phyloP scores from a whole-genome alignment of 495 filamentous ascomycete genomes.

The Penicillium samsonianum region DNA sequence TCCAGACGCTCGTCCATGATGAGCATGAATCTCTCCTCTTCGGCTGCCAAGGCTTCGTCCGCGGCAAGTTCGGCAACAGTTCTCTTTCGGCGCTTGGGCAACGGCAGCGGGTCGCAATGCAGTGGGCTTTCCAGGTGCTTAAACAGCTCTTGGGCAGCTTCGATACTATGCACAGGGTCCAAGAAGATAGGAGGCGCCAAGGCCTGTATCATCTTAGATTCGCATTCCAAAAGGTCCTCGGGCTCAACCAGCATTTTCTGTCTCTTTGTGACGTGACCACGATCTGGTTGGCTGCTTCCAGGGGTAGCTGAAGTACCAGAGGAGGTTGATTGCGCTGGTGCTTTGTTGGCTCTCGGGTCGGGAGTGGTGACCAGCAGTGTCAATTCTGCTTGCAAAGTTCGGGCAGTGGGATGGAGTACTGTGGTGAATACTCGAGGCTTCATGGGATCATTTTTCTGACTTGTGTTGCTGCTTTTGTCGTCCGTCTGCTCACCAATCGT shows the following conservation, averaged over 20 bases:
- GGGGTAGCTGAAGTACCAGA: slow-evolving; percentile 66
- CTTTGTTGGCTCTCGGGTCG: slow-evolving; percentile 50
- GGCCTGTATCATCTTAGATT: slow-evolving; percentile 67
- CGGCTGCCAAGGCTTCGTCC: slow-evolving; percentile 86
- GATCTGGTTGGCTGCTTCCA: slow-evolving; percentile 51
- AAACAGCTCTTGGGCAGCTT: slow-evolving; percentile 67
- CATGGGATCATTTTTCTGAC: slow-evolving; percentile 47
- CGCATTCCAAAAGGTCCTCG: slow-evolving; percentile 68
- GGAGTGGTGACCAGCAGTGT: slow-evolving; percentile 74
- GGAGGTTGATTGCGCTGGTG: slow-evolving; percentile 48
- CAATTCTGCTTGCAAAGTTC: slow-evolving; percentile 72
- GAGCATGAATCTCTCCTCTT: slow-evolving; percentile 89
- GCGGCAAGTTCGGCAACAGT: slow-evolving; percentile 92
- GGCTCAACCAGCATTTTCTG: slow-evolving; percentile 77
- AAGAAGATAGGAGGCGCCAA: slow-evolving; percentile 76
- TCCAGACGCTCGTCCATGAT: slow-evolving; percentile 84
- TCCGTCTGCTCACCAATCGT: slow-evolving; percentile 38
- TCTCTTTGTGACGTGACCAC: slow-evolving; percentile 63
- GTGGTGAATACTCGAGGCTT: slow-evolving; percentile 72
- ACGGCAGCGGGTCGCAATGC: slow-evolving; percentile 71
- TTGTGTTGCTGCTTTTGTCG: slow-evolving; percentile 51
- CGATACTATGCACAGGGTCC: slow-evolving; percentile 66
- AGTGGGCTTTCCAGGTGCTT: slow-evolving; percentile 71
- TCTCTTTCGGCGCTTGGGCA: slow-evolving; percentile 86
- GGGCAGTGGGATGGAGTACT: slow-evolving; percentile 82